Evolutionary conservation across 2,329 filamentous ascomycete genomes (phyloP).

Genomic region (Talaromyces piceae): DNA sequence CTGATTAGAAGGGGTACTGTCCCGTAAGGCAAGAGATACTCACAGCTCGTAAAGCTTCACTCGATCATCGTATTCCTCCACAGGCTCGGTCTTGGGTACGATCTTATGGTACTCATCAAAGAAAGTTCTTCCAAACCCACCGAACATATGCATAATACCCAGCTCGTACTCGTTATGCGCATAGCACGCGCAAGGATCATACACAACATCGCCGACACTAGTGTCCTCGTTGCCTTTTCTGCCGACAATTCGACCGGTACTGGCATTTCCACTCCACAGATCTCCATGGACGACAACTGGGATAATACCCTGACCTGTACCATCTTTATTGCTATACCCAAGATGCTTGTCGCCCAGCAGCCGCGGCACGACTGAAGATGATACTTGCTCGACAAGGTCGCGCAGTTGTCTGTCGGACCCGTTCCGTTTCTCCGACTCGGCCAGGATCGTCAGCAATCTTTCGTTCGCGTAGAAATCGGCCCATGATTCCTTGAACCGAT

Average conservation of each 20-base stretch:
- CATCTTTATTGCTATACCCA: slow-evolving; percentile 34
- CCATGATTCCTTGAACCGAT: slow-evolving; percentile 66
- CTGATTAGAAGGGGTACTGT: background rate
- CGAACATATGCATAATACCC: slow-evolving; percentile 96
- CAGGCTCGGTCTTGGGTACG: slow-evolving; percentile 72
- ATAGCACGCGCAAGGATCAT: slow-evolving; percentile 73
- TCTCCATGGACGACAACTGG: slow-evolving; percentile 86
- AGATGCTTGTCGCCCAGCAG: slow-evolving; percentile 64
- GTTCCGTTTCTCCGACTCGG: slow-evolving; percentile 51
- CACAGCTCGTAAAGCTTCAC: slow-evolving; percentile 74
- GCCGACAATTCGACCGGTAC: slow-evolving; percentile 54
- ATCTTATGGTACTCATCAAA: slow-evolving; percentile 68
- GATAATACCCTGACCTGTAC: slow-evolving; percentile 48
- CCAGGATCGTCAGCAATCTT: slow-evolving; percentile 59
- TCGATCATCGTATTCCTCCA: slow-evolving; percentile 77
- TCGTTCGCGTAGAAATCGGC: slow-evolving; percentile 77
- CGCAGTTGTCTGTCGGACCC: slow-evolving; percentile 58
- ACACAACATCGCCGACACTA: slow-evolving; percentile 66
- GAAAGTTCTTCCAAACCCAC: slow-evolving; percentile 67
- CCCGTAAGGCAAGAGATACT: slow-evolving; percentile 29
- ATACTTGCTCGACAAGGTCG: slow-evolving; percentile 57
- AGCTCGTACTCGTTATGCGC: slow-evolving; percentile 85
- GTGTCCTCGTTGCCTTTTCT: slow-evolving; percentile 29
- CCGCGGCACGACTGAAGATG: slow-evolving; percentile 60
- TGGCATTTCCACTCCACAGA: slow-evolving; percentile 85